Evolutionary conservation across 192 early-diverging fungal species (phyloP), one percentile per base, ranked within the genome.

Genomic region (Coemansia umbellata): DNA sequence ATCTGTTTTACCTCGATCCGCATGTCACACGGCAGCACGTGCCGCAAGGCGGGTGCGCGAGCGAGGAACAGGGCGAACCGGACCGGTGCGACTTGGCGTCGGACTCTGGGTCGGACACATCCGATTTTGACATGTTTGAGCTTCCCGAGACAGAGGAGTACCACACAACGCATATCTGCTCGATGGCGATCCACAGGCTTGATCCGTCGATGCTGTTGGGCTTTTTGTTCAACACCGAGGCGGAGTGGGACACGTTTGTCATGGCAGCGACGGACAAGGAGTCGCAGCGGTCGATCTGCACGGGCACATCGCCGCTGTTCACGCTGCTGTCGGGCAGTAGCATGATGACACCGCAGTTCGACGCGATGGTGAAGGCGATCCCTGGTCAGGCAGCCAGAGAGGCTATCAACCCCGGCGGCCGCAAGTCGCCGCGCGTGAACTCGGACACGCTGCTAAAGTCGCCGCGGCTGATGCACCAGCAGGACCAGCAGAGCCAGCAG

Each of bases 171-270:
- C 67, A 69, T 32, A 64, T 80, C 22, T 67, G 68, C 58, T 45
- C 62, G 27, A 71, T 74, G 68, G 57, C 61, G 6, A 68, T 80
- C 52, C 51, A 66, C 26, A 45, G 65, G 3, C 58, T 80, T 24
- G 78, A 79, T 45, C 78, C 78, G 21, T 79, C 71, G 32, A 79
- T 79, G 78, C 58, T 79, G 26, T 58, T 79, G 40, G 78, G 78
- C 8, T 79, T 79, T 31, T 32, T 74, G 42, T 74, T 79, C 54
- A 65, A 66, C 58, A 62, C 66, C 21, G 72, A 75, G 35, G 59
- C 63, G 15, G 74, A 78, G 52, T 66, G 63, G 63, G 74, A 78
- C 53, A 59, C 67, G 8, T 78, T 78, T 66, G 74, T 66, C 11
- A 39, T 66, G 58, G 63, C 67, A 0, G 74, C 67, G 10, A 66